Base-by-base conservation (phyloP, 495 filamentous ascomycete genomes). In the Neurospora pannonica region DNA sequence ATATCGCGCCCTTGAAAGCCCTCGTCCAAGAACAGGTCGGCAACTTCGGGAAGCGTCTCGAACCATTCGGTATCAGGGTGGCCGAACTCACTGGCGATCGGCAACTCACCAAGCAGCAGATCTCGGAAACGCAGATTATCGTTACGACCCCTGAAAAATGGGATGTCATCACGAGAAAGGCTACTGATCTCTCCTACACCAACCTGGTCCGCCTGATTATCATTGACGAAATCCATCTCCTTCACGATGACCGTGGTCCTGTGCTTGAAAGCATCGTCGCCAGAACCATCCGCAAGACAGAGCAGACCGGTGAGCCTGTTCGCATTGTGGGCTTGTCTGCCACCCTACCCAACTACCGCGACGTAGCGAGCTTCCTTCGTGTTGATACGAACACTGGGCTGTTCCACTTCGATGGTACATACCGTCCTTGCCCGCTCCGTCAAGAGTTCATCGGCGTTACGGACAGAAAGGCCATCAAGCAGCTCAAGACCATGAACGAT, bases 401-500 rank as follows among this genome's bases (percentile, higher is more conserved):
- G 42, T 98, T 97, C 87, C 94, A 98, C 81, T 99, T 99, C 76
- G 97, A 99, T 83, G 94, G 92, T 21, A 94, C 95, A 11, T 99
- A 89, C 84, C 87, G 96, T 70, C 96, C 96, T 71, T 98, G 97
- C 79, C 96, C 96, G 3, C 81, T 99, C 74, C 92, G 90, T 76
- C 96, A 99, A 79, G 96, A 99, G 82, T 99, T 98, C 82, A 95
- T 99, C 79, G 96, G 97, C 71, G 92, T 99, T 39, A 97, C 94
- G 0, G 96, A 99, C 75, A 97, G 95, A 83, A 99, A 99, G 78
- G 93, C 96, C 21, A 99, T 98, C 85, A 99, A 98, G 84, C 96
- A 99, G 83, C 86, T 99, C 70, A 97, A 98, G 87, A 97, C 92
- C 0, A 99, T 99, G 96, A 99, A 99, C 75, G 96, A 99, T 78